A percentile compares a stretch with the other conserved stretches of the same genome.
phyloP scores from a whole-genome alignment of 148 eudicot genomes.

The Camellia granthamiana region DNA sequence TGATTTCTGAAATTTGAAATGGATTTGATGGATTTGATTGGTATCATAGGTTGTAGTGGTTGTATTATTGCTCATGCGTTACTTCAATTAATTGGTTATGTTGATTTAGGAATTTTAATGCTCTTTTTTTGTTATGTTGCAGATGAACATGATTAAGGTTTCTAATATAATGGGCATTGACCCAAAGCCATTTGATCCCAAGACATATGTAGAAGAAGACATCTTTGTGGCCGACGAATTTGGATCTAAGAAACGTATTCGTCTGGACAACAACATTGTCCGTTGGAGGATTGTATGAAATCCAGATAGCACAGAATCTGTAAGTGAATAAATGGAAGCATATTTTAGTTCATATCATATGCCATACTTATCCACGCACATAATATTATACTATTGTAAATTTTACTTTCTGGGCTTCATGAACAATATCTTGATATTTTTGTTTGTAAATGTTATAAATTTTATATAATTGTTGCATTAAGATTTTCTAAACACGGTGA shows the following conservation, averaged over 20 bases:
- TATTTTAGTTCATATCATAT: not conserved
- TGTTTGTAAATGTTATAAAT: not conserved
- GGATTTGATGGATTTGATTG: too few relatives aligned
- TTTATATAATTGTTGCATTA: not conserved
- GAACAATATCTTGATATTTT: not conserved
- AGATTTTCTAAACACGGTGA: not conserved
- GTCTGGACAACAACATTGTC: slow-evolving; percentile 87
- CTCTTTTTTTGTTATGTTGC: slow-evolving; percentile 28
- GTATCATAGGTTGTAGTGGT: not conserved
- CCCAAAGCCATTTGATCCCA: slow-evolving; percentile 88
- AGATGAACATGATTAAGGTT: slow-evolving; percentile 93
- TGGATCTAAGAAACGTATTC: slow-evolving; percentile 84
- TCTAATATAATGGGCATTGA: slow-evolving; percentile 98
- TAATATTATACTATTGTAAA: not conserved
- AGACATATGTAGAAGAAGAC: slow-evolving; percentile 87
- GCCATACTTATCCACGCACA: not conserved
- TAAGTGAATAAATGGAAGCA: slow-evolving; percentile 39
- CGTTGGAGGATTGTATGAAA: slow-evolving; percentile 84
- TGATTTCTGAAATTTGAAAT: too few relatives aligned
- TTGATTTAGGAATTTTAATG: not conserved
- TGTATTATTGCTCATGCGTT: not conserved
- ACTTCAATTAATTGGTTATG: not conserved
- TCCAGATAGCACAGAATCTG: slow-evolving; percentile 70
- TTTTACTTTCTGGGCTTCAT: not conserved
- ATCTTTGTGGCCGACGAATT: slow-evolving; percentile 89